These are phyloP conservation scores for Penicillium subrubescens DNA, from an alignment of 495 filamentous ascomycete genomes.

Conservation along the genomic window DNA sequence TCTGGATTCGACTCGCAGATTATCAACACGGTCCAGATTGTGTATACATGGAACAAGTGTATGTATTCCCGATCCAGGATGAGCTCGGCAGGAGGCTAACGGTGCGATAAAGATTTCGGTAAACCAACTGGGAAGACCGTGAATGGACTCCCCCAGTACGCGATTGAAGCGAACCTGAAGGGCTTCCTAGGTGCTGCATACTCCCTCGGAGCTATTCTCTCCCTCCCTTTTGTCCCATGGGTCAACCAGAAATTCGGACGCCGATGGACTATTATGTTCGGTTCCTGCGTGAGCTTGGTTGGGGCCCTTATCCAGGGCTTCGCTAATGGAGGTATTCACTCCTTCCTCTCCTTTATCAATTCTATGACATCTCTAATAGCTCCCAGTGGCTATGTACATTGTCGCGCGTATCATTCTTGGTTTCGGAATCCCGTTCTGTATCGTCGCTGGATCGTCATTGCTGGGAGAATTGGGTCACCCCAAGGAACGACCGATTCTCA, in stretches of 20 bases:
- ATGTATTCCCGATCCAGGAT: conserved; percentile 20
- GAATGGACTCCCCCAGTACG: conserved; percentile 22
- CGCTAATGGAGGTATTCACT: conserved; percentile 27
- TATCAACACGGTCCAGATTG: conserved; percentile 69
- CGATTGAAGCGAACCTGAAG: conserved; percentile 28
- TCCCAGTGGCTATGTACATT: conserved; percentile 61
- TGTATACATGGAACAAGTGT: conserved; percentile 60
- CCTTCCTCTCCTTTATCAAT: background rate
- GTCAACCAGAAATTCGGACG: conserved; percentile 59
- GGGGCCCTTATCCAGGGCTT: conserved; percentile 59
- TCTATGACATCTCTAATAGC: conserved; percentile 23
- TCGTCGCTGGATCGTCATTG: conserved; percentile 63
- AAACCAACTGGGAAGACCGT: conserved; percentile 26
- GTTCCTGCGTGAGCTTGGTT: conserved; percentile 58
- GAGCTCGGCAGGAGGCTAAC: conserved; percentile 2
- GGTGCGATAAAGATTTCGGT: conserved; percentile 36
- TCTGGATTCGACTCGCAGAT: conserved; percentile 73
- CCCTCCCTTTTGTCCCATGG: conserved; percentile 61
- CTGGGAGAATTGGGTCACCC: conserved; percentile 69
- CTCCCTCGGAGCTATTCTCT: conserved; percentile 50
- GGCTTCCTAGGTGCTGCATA: conserved; percentile 33
- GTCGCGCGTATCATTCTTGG: conserved; percentile 66
- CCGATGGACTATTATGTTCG: conserved; percentile 60
- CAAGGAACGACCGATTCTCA: conserved; percentile 65
- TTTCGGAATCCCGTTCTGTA: conserved; percentile 65